phyloP scores from a whole-genome alignment of 176 grass and related monocot genomes.

The Triticum turgidum region DNA sequence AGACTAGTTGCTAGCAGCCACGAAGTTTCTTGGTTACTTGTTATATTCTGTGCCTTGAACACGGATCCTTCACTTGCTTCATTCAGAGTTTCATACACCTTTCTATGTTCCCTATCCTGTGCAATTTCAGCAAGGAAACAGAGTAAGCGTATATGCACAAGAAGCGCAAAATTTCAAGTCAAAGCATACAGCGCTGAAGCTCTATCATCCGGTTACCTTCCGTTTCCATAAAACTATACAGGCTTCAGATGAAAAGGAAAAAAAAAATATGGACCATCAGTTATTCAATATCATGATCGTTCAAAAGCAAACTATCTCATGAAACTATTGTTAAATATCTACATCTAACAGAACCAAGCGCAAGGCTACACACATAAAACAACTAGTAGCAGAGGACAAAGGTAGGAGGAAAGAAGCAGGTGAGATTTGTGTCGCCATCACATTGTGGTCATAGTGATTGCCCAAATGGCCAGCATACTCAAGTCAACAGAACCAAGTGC shows the following conservation, averaged over 20 bases:
- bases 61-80: background rate
- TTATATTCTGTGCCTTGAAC: background rate
- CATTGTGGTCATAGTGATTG: conserved; percentile 10
- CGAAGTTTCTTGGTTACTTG: background rate
- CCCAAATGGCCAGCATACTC: conserved; percentile 6
- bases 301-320: background rate
- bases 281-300: background rate
- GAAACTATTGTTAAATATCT: background rate
- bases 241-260: background rate
- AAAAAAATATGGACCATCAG: background rate
- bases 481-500: conserved; percentile 23
- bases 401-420: conserved; percentile 20
- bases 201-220: conserved; percentile 2
- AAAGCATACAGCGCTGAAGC: conserved; percentile 10
- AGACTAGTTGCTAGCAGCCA: background rate
- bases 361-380: conserved; percentile 27
- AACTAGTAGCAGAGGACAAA: conserved; percentile 14
- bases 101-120: background rate
- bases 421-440: conserved; percentile 25
- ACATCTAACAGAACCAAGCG: background rate
- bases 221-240: background rate
- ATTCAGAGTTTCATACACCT: background rate
- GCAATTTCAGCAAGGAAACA: background rate
- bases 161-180: background rate
- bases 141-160: background rate